Evolutionary conservation across 495 filamentous ascomycete genomes (phyloP), one percentile per base, ranked within the genome.

Genomic region (Lasiosphaeriaceae sp.): DNA sequence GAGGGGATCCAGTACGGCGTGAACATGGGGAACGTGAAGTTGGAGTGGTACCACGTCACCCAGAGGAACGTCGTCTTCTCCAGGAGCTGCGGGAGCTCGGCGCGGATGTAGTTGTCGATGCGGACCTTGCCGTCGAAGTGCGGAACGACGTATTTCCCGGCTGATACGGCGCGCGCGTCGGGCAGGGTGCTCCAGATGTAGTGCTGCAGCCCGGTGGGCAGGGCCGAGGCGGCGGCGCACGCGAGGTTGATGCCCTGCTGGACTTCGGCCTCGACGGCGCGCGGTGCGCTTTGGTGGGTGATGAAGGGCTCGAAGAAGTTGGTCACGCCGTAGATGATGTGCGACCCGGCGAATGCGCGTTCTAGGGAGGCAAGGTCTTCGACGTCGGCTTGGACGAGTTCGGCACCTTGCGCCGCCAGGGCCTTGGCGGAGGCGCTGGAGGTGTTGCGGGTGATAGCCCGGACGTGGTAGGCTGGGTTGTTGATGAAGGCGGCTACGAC

Each of bases 261-360:
- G 14, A 75, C 53, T 55, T 88, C 85, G n/a, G 75, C 58, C 24
- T 80, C 68, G 24, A 72, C 69, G 58, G 77, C 74, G 20, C 66
- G 39, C 22, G 68, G 63, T 37, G 71, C 62, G 23, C 62, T 55
- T 1, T 70, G 63, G 17, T 66, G 65, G 24, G 43, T 51, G 50
- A 67, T 66, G 58, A 75, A 67, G 26, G 66, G 69, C 54, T 76
- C 76, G 68, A 73, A 76, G 69, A 80, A 85, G 66, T 83, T 81
- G 16, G 84, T 86, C n/a, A 85, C 72, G 20, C 64, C 75, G 64
- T 78, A 88, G 55, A 86, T 76, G 14, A 72, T 77, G 71, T 80
- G 66, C 0, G 83, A 74, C 34, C 79, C 81, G 17, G 70, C 66
- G 50, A 87, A 57, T 20, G 82, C 85, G 45, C 67, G 39, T n/a